Evolutionary conservation across 345 rosid genomes (phyloP).

Genomic region (Eucalyptus pauciflora): DNA sequence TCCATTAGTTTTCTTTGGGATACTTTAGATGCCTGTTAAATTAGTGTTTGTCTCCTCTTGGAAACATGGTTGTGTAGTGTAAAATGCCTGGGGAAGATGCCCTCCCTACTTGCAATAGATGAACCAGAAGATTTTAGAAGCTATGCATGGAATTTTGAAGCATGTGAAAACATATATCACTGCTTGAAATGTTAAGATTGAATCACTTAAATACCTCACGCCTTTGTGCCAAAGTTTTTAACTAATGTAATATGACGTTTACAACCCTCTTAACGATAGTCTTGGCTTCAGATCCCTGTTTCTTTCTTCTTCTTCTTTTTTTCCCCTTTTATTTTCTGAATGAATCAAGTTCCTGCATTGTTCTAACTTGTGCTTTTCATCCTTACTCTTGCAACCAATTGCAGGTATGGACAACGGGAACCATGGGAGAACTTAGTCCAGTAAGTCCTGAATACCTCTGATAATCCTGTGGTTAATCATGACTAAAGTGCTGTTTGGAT

Average conservation of each 20-base stretch:
- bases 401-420: conserved; percentile 92
- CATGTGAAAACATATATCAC: background rate
- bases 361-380: background rate
- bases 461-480: background rate
- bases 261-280: background rate
- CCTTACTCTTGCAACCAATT: background rate
- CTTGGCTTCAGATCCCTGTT: background rate
- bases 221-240: background rate
- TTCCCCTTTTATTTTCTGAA: background rate
- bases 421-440: conserved; percentile 88
- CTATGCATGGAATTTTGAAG: background rate
- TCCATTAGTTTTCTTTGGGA: too few relatives aligned
- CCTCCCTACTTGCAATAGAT: background rate
- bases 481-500: background rate
- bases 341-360: background rate
- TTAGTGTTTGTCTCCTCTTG: background rate
- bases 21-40: too few relatives aligned
- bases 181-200: background rate
- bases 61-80: background rate
- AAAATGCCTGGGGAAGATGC: background rate
- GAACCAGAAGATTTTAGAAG: background rate
- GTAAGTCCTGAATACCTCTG: conserved; percentile 13
- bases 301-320: background rate
- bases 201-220: background rate
- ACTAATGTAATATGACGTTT: background rate